Evolutionary conservation across 1,284 basidiomycete species (phyloP), one percentile per base, ranked within the genome.

Genomic region (Sphaerobolus stellatus): DNA sequence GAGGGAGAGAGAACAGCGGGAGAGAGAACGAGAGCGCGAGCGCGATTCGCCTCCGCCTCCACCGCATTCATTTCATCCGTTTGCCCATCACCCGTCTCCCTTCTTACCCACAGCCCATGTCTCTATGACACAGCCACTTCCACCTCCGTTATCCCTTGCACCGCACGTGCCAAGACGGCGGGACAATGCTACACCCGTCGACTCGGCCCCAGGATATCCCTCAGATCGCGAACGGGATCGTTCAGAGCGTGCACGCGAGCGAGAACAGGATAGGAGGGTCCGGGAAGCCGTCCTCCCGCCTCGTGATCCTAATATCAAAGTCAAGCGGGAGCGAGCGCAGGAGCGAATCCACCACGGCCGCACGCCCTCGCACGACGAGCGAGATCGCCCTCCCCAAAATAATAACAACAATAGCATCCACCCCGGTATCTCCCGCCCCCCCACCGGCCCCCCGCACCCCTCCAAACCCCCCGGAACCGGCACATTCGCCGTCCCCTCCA

Each of bases 111-210:
- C 33, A 36, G 33, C 13, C 16, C 52, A 46, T 16, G 44, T 18
- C 29, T 22, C 52, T 14, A 46, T 47, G 44, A 34, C 45, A 2
- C 52, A 54, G 28, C 46, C 52, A 4, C 45, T 54, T 9, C 52
- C 52, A 20, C 44, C 44, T 13, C 51, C 51, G 13, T 29, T 47
- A 20, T 18, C 51, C 8, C 52, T 47, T 22, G 31, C 48, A 6
- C 56, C 38, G 11, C 48, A 38, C 20, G 4, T 24, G 4, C 25
- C 47, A 20, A 20, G n/a, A 20, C 47, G 31, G 44, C 3, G 9
- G 31, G 41, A 9, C 11, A 9, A 13, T 33, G 47, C 29, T 20
- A 48, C 47, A 6, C 30, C 47, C 18, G 29, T 48, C 16, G 47
- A 48, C 2, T n/a, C n/a, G 18, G 14, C 8, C 36, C 31, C 36